phyloP scores from a whole-genome alignment of 108 stramenopile species.

The Poteriospumella lacustris region DNA sequence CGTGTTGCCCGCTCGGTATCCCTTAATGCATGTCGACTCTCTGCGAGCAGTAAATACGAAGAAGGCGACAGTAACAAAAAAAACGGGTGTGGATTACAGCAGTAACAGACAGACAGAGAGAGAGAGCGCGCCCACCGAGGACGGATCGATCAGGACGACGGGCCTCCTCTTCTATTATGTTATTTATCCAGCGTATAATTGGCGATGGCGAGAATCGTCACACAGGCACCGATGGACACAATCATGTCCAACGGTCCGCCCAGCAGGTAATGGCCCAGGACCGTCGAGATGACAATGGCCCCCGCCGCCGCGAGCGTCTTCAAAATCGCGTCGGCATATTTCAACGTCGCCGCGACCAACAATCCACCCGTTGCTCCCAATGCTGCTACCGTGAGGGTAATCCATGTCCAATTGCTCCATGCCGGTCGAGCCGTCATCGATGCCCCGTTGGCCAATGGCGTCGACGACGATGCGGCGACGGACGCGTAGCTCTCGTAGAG shows the following conservation, averaged over 20 bases:
- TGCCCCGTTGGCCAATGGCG: background rate
- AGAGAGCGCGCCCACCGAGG: no score
- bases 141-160: no score
- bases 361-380: conserved; percentile 84
- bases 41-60: no score
- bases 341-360: conserved; percentile 83
- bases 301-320: conserved; percentile 73
- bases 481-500: background rate
- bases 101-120: no score
- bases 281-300: conserved; percentile 42
- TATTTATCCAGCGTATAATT: conserved; percentile 20
- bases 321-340: conserved; percentile 83
- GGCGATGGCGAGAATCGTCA: conserved; percentile 16
- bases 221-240: conserved; percentile 14
- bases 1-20: no score
- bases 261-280: conserved; percentile 33
- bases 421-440: background rate
- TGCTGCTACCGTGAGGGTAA: conserved; percentile 35
- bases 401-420: background rate
- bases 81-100: no score
- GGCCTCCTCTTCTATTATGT: no score
- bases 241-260: background rate
- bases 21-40: no score
- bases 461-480: background rate
- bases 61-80: no score